Conservation (phyloP, 345 rosid genomes). For the rapeseed (Brassica napus) region DNA sequence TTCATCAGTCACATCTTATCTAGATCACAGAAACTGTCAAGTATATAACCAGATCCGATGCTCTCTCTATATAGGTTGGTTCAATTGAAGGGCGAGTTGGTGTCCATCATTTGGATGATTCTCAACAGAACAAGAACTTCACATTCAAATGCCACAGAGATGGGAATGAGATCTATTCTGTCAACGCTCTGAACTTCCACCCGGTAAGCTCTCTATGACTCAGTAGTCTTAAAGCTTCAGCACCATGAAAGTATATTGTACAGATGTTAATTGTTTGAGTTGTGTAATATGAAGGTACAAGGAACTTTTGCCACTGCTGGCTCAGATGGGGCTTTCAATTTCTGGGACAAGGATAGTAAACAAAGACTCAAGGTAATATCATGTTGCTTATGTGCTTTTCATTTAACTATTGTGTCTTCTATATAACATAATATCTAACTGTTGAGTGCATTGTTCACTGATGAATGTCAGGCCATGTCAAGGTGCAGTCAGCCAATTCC, state of each 20-base stretch:
- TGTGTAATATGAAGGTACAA: slow-evolving; percentile 53
- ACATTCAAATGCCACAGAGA: too few species aligned
- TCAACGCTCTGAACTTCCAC: too few species aligned
- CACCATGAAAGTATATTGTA: too few species aligned
- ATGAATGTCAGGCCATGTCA: slow-evolving; percentile 74
- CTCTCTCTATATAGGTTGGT: background rate
- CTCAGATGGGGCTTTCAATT: slow-evolving; percentile 94
- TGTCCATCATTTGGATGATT: too few species aligned
- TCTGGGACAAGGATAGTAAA: slow-evolving; percentile 99
- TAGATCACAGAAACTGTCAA: background rate
- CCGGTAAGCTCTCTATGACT: too few species aligned
- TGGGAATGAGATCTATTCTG: too few species aligned
- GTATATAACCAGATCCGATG: too few species aligned
- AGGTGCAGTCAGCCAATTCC: slow-evolving; percentile 90
- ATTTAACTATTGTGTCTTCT: background rate
- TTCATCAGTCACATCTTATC: background rate
- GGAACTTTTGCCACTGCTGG: slow-evolving; percentile 99
- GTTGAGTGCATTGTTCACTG: background rate
- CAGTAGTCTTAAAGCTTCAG: too few species aligned
- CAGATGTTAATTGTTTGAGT: too few species aligned
- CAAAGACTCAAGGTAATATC: slow-evolving; percentile 88
- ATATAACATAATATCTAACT: background rate
- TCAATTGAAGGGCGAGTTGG: too few species aligned
- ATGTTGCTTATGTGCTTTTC: background rate
- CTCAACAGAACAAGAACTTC: too few species aligned